A percentile compares a stretch with the other conserved stretches of the same genome.
Conservation (phyloP, 495 filamentous ascomycete species). For the Penicillium paradoxum region DNA sequence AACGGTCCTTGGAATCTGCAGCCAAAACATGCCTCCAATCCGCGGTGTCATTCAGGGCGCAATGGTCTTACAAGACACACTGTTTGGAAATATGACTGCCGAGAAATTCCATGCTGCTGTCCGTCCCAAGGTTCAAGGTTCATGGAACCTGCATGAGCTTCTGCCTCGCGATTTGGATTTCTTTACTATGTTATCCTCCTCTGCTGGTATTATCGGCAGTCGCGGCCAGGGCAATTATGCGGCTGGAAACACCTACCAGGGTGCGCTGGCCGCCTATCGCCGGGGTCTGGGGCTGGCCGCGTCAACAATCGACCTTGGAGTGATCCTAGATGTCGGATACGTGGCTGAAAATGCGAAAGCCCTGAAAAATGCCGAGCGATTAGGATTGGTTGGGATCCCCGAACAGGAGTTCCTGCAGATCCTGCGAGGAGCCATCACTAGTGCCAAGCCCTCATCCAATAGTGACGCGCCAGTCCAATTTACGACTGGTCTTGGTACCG, state of each 20-base stretch:
- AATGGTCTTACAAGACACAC: neutral
- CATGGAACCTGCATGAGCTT: neutral
- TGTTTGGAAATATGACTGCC: neutral
- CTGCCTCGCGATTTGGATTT: no score
- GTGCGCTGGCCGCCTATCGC: constrained; percentile 24
- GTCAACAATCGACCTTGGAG: constrained; percentile 8
- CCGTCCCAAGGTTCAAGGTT: neutral
- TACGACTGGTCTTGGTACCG: no score
- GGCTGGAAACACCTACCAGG: constrained; percentile 53
- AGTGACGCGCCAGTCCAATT: no score
- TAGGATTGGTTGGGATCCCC: no score
- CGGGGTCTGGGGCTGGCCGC: constrained; percentile 24
- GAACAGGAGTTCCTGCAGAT: no score
- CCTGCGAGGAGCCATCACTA: no score
- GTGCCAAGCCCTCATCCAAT: no score
- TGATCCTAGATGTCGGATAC: neutral
- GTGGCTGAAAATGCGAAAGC: no score
- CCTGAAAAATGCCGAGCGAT: no score
- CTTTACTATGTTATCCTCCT: constrained; percentile 56
- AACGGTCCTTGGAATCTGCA: no score
- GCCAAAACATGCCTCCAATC: constrained; percentile 12
- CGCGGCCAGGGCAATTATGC: constrained; percentile 55
- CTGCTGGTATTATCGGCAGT: constrained; percentile 47
- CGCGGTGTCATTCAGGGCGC: neutral
- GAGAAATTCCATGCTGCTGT: neutral